Conservation (phyloP, 306 rosid species). For the Datisca glomerata region DNA sequence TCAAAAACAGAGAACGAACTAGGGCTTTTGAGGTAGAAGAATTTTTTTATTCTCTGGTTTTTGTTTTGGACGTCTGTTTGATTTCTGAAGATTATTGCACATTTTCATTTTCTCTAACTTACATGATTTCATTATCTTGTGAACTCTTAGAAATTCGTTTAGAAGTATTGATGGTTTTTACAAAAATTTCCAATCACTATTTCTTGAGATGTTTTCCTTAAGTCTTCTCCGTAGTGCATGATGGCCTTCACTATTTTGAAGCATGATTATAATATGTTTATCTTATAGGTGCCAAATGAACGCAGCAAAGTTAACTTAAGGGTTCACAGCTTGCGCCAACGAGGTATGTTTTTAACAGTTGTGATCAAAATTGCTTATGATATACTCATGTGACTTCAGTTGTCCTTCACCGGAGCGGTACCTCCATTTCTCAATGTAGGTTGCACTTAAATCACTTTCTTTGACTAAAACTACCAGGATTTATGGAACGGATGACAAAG, state of each 20-base stretch:
- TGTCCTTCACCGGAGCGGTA: slow-evolving; percentile 4
- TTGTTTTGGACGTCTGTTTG: too few relatives aligned
- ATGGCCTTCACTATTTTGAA: slow-evolving; percentile 15
- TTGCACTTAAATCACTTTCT: slow-evolving; percentile 55
- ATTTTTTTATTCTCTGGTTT: too few relatives aligned
- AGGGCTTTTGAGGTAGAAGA: too few relatives aligned
- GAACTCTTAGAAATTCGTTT: too few relatives aligned
- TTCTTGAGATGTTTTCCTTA: too few relatives aligned
- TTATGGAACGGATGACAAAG: slow-evolving; percentile 39
- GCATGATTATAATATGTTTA: slow-evolving; percentile 7
- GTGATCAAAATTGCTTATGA: slow-evolving; percentile 14
- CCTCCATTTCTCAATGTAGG: slow-evolving; percentile 25
- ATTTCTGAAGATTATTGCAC: too few relatives aligned
- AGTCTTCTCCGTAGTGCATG: slow-evolving; percentile 1
- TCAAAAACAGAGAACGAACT: too few relatives aligned
- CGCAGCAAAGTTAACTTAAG: slow-evolving; percentile 53
- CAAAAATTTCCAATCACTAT: too few relatives aligned
- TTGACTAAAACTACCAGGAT: slow-evolving; percentile 40
- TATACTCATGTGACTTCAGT: slow-evolving; percentile 2
- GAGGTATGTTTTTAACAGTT: slow-evolving; percentile 32
- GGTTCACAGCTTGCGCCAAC: slow-evolving; percentile 54
- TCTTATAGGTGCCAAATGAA: slow-evolving; percentile 46
- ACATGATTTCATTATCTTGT: too few relatives aligned
- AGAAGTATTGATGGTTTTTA: too few relatives aligned
- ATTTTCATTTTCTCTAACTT: too few relatives aligned